Base-by-base conservation (phyloP, 2,329 filamentous ascomycete species). In the Podosphaera leucotricha region DNA sequence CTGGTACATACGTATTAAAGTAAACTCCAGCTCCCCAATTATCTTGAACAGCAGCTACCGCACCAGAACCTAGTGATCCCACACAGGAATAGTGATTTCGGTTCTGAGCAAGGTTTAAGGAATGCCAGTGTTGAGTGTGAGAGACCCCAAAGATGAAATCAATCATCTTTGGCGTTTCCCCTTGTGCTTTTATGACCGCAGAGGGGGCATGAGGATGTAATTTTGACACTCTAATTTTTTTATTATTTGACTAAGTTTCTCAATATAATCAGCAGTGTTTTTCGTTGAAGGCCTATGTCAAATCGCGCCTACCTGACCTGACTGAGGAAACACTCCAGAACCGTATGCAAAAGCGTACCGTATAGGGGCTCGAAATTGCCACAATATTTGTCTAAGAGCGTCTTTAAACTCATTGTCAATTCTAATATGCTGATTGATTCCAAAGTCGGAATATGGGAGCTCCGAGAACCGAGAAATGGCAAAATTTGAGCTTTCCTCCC, bases 111-210 rank as follows among this genome's bases (percentile, higher is more conserved):
- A 98, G 67, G 56, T 98, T 98, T 48, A 98, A 68, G 28, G 80
- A 86, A 62, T 98, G 90, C 83, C 87, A 98, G 62, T 98, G 90
- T 58, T 98, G 81, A 1, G 81, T 84, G 60, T 92, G 83, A 1
- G 82, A 83, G 10, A 95, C 87, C 21, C 87, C 90, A 58, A 98
- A 90, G 52, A 98, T 92, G 59, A 98, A 93, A 62, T 98, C 90
- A 50, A 98, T 92, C 77, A 95, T 92, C 64, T 94, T 94, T 11
- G 84, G 84, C 1, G 77, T 76, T 24, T 83, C 82, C 54, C 83
- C 77, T 61, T 95, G 87, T 52, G 85, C 81, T 52, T 84, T 82
- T 51, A 80, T 67, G 6, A 95, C 77, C 1, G 83, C 82, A 43
- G 75, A 67, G 1, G 85, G 83, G 1, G 87, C 77, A 48, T 85